A percentile compares a stretch with the other conserved stretches of the same genome.
Conservation (phyloP, 805 yeast species). For the Pichia phayaonensis region DNA sequence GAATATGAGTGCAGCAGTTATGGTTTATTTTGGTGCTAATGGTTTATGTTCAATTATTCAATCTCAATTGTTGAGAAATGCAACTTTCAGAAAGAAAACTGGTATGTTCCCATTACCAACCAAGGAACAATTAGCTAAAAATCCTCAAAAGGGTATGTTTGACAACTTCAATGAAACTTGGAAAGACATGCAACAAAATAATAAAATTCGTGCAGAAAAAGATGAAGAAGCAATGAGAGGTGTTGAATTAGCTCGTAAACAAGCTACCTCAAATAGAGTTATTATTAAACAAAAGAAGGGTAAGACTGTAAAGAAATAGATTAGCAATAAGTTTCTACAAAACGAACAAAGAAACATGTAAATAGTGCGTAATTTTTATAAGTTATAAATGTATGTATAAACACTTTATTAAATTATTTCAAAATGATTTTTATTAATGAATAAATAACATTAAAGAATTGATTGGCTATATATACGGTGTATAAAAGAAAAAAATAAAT, state of each 20-base stretch:
- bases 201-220: slow-evolving; percentile 19
- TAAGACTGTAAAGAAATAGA: slow-evolving; percentile 1
- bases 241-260: slow-evolving; percentile 20
- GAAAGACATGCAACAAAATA: slow-evolving; percentile 26
- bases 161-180: slow-evolving; percentile 26
- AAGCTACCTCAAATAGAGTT: slow-evolving; percentile 21
- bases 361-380: not conserved
- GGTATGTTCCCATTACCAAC: slow-evolving; percentile 49
- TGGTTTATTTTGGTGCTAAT: slow-evolving; percentile 78
- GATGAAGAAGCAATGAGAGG: slow-evolving; percentile 25
- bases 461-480: not conserved
- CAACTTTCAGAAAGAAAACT: slow-evolving; percentile 46
- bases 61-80: slow-evolving; percentile 54
- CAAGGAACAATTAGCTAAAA: slow-evolving; percentile 13
- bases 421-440: not conserved
- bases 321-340: not conserved
- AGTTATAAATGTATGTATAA: not conserved
- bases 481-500: not conserved
- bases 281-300: slow-evolving; percentile 22
- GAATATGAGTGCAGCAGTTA: slow-evolving; percentile 77
- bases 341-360: not conserved
- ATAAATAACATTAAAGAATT: not conserved
- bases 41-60: slow-evolving; percentile 70
- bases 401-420: not conserved
- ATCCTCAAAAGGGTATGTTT: slow-evolving; percentile 24